phyloP scores from a whole-genome alignment of 106 monocot genomes.

The Dendrobium officinale region DNA sequence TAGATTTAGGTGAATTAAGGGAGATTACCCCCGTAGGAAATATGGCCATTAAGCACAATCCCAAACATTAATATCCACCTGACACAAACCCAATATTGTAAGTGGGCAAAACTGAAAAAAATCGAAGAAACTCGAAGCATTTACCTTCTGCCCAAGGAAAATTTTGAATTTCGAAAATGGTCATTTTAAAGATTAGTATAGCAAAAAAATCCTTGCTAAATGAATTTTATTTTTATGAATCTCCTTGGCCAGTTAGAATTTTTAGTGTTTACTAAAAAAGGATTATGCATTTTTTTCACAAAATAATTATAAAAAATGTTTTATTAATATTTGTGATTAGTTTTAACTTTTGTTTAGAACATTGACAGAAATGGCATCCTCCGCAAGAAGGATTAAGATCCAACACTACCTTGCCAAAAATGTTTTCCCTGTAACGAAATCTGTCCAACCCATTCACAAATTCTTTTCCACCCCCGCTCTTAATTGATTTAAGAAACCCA shows the following conservation, averaged over 20 bases:
- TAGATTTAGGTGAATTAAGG: not conserved
- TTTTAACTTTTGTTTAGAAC: not conserved
- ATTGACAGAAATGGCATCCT: no score
- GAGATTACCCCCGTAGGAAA: conserved; percentile 60
- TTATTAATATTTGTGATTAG: no score
- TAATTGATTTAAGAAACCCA: conserved; percentile 57
- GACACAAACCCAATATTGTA: conserved; percentile 75
- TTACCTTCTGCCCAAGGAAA: conserved; percentile 39
- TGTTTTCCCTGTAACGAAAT: conserved; percentile 81
- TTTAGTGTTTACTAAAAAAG: no score
- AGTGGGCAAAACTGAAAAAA: no score
- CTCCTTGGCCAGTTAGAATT: no score
- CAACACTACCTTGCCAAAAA: no score
- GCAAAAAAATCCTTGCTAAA: no score
- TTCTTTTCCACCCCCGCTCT: conserved; percentile 27
- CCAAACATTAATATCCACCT: conserved; percentile 72
- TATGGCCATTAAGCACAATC: conserved; percentile 51
- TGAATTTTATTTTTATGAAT: no score
- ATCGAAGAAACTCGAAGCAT: conserved; percentile 73
- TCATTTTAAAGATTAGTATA: not conserved
- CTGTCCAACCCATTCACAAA: conserved; percentile 46
- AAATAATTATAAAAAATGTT: no score
- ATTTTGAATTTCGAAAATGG: no score
- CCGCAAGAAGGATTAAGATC: no score
- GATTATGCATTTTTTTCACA: no score